Evolutionary conservation across 768 basidiomycete genomes (phyloP).

Genomic region (Cystobasidium onofrii): DNA sequence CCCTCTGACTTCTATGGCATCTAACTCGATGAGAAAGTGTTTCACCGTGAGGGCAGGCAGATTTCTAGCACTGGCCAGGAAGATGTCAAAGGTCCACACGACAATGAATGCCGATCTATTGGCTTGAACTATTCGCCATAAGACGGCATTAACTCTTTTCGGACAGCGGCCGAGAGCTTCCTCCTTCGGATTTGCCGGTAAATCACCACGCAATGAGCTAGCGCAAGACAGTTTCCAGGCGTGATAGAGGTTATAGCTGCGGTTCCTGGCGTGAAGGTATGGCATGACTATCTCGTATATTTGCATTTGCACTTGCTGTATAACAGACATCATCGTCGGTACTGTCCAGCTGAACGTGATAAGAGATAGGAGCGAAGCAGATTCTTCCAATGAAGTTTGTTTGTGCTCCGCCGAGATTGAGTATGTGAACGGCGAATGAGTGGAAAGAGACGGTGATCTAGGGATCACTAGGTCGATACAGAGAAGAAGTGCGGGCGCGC

Average conservation of each 20-base stretch:
- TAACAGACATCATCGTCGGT: neutral
- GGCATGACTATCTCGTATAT: neutral
- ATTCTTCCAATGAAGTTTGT: neutral
- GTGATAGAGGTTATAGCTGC: neutral
- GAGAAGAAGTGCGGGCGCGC: neutral
- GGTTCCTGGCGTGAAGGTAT: neutral
- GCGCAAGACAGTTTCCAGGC: neutral
- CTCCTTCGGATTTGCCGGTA: neutral
- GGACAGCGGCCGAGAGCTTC: neutral
- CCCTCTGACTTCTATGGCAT: neutral
- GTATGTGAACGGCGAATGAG: conserved; percentile 1
- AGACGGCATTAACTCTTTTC: neutral
- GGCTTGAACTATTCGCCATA: neutral
- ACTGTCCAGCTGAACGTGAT: neutral
- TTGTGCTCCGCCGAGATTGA: neutral
- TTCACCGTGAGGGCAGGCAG: neutral
- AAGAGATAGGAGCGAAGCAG: neutral
- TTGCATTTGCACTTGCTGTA: neutral
- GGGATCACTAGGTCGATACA: neutral
- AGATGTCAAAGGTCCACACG: neutral
- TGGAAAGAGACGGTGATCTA: neutral
- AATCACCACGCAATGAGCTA: neutral
- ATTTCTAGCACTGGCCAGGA: neutral
- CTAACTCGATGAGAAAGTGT: neutral
- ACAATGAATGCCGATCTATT: neutral